phyloP scores from a whole-genome alignment of 306 rosid species.

The Lathyrus sativus region DNA sequence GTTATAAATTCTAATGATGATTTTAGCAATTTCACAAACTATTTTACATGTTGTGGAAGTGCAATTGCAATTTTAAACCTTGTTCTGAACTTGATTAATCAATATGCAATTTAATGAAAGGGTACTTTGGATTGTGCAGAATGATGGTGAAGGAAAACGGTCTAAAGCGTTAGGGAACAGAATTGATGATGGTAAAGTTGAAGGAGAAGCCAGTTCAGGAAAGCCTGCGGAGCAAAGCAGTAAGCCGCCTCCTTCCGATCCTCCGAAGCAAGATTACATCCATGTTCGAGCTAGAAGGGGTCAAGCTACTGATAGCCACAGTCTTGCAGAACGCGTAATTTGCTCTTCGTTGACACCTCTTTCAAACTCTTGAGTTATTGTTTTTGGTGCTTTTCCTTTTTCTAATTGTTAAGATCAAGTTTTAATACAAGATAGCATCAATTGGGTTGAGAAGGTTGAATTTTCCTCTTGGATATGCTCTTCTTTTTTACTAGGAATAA shows the following conservation, averaged over 20 bases:
- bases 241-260: constrained; percentile 60
- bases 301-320: constrained; percentile 96
- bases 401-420: background rate
- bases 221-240: constrained; percentile 58
- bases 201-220: constrained; percentile 72
- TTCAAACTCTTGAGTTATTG: background rate
- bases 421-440: too few relatives aligned
- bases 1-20: background rate
- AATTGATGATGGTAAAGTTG: constrained; percentile 64
- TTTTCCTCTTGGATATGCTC: background rate
- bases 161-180: constrained; percentile 47
- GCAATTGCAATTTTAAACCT: background rate
- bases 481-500: too few relatives aligned
- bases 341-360: background rate
- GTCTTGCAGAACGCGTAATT: constrained; percentile 89
- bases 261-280: constrained; percentile 82
- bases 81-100: background rate
- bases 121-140: constrained; percentile 50
- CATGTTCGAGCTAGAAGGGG: constrained; percentile 96
- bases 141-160: constrained; percentile 65
- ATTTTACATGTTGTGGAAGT: background rate
- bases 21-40: constrained; percentile 6
- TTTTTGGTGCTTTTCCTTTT: background rate
- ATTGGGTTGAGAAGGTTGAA: background rate
- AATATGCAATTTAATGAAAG: background rate